phyloP scores from a whole-genome alignment of 305 asterid genomes.

The Solanum aculeatissimum region DNA sequence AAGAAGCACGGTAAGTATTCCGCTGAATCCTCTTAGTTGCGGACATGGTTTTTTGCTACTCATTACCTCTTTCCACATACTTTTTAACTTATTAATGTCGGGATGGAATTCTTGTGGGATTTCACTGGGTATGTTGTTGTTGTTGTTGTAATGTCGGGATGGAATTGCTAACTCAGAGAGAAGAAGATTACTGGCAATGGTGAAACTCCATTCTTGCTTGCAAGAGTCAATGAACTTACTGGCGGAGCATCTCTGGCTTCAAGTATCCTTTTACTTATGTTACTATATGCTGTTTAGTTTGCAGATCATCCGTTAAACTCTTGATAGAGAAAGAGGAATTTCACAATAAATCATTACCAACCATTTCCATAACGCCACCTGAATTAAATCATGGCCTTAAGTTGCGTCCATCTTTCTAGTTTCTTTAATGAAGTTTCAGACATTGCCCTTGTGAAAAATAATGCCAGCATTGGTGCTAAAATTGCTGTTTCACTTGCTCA shows the following conservation, averaged over 20 bases:
- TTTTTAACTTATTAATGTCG: background rate
- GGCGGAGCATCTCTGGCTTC: constrained; percentile 90
- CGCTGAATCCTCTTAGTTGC: background rate
- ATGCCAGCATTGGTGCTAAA: constrained; percentile 71
- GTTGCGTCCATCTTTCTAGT: constrained; percentile 1
- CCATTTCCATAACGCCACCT: background rate
- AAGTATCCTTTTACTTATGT: constrained; percentile 49
- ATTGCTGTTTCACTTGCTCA: constrained; percentile 68
- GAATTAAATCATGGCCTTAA: background rate
- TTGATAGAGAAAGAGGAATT: background rate
- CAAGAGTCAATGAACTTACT: constrained; percentile 79
- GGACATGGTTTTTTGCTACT: background rate
- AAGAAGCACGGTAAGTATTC: constrained; percentile 57
- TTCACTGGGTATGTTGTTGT: no score
- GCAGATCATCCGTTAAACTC: background rate
- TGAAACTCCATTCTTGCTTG: constrained; percentile 91
- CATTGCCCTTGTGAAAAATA: constrained; percentile 85
- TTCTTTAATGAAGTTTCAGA: constrained; percentile 45
- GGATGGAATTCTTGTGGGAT: background rate
- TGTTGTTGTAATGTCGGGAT: background rate
- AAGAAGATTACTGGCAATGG: constrained; percentile 68
- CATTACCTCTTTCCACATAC: background rate
- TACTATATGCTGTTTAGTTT: background rate
- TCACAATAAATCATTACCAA: background rate
- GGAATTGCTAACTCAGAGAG: constrained; percentile 43